These are phyloP conservation scores for Coprinellus micaceus DNA, from an alignment of 768 basidiomycete genomes.

Conservation along the genomic window DNA sequence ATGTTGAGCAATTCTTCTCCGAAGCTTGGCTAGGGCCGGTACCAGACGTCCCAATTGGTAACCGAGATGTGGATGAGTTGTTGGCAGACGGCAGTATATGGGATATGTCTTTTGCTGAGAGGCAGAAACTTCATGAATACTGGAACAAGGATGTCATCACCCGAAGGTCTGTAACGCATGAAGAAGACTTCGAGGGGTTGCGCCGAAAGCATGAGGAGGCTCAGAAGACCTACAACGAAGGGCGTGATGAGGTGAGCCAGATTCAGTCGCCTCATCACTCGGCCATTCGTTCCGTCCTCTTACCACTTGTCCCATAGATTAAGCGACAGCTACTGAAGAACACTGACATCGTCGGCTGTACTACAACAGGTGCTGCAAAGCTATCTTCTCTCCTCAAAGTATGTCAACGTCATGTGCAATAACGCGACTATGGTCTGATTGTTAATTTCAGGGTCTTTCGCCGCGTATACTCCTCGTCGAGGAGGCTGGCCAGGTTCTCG, in stretches of 20 bases:
- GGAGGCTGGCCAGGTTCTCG: slow-evolving; percentile 80
- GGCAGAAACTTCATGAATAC: slow-evolving; percentile 36
- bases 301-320: too few species aligned
- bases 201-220: slow-evolving; percentile 26
- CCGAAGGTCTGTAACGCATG: slow-evolving; percentile 17
- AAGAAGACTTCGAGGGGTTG: slow-evolving; percentile 42
- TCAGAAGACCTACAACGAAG: slow-evolving; percentile 39
- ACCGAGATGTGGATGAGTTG: slow-evolving; percentile 37
- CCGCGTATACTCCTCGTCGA: slow-evolving; percentile 70
- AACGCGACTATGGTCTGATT: too few species aligned
- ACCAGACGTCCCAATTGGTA: slow-evolving; percentile 34
- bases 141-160: slow-evolving; percentile 47
- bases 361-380: slow-evolving; percentile 56
- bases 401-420: too few species aligned
- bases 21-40: slow-evolving; percentile 30
- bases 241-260: slow-evolving; percentile 51
- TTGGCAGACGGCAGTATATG: slow-evolving; percentile 42
- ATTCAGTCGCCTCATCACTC: not conserved
- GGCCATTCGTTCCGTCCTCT: too few species aligned
- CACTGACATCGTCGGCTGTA: slow-evolving; percentile 69
- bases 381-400: slow-evolving; percentile 45
- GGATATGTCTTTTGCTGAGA: slow-evolving; percentile 50
- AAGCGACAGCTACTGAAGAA: slow-evolving; percentile 50
- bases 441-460: slow-evolving; percentile 57
- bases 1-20: slow-evolving; percentile 30